A percentile compares a stretch with the other conserved stretches of the same genome.
Conservation (phyloP, 2,329 filamentous ascomycete species). For the Penicillium psychrosexuale region DNA sequence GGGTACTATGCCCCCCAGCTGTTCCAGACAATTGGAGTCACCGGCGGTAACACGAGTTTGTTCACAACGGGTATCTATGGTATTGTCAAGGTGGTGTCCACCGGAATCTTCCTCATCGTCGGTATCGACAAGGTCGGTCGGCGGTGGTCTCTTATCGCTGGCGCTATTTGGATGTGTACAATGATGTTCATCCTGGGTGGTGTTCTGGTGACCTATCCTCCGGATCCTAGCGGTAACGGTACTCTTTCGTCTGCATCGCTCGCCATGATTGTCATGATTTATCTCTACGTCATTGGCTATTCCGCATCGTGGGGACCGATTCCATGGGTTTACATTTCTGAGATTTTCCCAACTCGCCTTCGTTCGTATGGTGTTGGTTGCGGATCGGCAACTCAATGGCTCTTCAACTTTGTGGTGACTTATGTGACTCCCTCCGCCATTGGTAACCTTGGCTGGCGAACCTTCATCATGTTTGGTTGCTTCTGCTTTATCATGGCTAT, state of each 20-base stretch:
- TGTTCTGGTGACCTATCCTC: constrained; percentile 33
- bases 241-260: neutral
- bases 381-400: neutral
- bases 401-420: neutral
- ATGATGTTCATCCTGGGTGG: constrained; percentile 86
- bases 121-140: constrained; percentile 80
- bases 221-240: neutral
- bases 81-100: constrained; percentile 79
- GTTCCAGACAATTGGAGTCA: constrained; percentile 69
- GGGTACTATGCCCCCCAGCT: constrained; percentile 36
- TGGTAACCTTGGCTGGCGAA: neutral
- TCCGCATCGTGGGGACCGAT: constrained; percentile 28
- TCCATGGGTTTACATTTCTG: neutral
- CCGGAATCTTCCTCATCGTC: constrained; percentile 77
- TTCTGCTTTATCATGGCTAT: neutral
- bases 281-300: constrained; percentile 42
- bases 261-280: constrained; percentile 35
- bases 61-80: constrained; percentile 55
- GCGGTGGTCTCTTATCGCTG: constrained; percentile 72
- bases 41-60: constrained; percentile 75
- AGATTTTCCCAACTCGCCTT: neutral
- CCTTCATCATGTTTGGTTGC: neutral
- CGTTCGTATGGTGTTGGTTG: neutral
- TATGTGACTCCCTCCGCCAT: neutral
- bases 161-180: constrained; percentile 75